Conservation (phyloP, 352 stramenopile genomes). For the Globisporangium sylvaticum region DNA sequence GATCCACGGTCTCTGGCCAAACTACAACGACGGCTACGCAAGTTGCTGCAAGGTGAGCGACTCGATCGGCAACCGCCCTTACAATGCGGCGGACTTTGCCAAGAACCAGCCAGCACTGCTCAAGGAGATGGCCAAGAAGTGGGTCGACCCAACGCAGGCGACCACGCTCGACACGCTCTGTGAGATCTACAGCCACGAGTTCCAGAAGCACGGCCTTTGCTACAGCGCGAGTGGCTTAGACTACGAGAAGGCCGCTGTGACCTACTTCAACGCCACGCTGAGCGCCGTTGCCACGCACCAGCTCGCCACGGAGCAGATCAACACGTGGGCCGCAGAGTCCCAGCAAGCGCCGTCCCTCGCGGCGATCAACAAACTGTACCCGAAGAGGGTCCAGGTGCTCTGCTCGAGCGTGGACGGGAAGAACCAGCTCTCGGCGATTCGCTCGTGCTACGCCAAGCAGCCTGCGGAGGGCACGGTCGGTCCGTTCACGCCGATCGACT, state of each 20-base stretch:
- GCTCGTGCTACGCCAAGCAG: constrained; percentile 26
- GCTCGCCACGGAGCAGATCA: constrained; percentile 11
- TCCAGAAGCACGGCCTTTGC: constrained; percentile 85
- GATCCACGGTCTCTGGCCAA: constrained; percentile 71
- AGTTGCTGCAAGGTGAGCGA: constrained; percentile 60
- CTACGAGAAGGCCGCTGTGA: constrained; percentile 7
- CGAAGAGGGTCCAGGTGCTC: constrained; percentile 17
- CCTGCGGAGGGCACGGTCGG: constrained; percentile 25
- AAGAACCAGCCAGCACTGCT: constrained; percentile 47
- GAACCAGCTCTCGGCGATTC: constrained; percentile 16
- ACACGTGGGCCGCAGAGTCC: constrained; percentile 10
- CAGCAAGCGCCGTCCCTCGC: constrained; percentile 1
- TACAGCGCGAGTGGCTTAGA: constrained; percentile 33
- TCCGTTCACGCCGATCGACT: constrained; percentile 48
- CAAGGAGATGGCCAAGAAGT: constrained; percentile 45
- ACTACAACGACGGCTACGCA: constrained; percentile 66
- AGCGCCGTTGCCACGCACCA: constrained; percentile 1
- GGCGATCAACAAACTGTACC: constrained; percentile 12
- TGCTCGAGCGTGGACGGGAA: constrained; percentile 17
- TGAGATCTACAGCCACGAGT: constrained; percentile 84
- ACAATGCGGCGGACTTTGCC: constrained; percentile 39
- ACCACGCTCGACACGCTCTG: constrained; percentile 38
- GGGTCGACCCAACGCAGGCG: constrained; percentile 31
- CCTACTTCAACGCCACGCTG: constrained; percentile 17
- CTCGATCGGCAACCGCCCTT: constrained; percentile 48